Base-by-base conservation (phyloP, 176 grass and related monocot genomes). In the maize (Zea mays) region DNA sequence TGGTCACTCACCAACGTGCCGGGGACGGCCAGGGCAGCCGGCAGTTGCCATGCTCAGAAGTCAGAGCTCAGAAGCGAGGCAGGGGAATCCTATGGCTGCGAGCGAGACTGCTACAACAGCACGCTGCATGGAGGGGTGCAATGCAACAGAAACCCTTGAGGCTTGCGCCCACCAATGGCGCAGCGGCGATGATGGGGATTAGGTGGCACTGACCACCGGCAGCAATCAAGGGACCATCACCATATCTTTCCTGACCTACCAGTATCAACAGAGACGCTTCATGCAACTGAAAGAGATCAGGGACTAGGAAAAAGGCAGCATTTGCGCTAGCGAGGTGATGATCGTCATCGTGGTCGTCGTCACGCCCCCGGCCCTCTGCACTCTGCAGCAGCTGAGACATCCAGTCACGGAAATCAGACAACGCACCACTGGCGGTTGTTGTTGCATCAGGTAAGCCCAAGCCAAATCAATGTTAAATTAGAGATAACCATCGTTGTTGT, bases 401-500 rank as follows among this genome's bases (percentile, higher is more conserved):
- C 73, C 63, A 80, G 69, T 86, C 81, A 77, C 55, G 73, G 76
- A 85, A 71, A 71, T 76, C 82, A 84, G 86, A 88, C 78, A 71
- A 85, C 67, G 51, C 82, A 73, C 70, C 74, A 50, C 76, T 80
- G 62, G 65, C 27, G 27, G 81, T 72, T 78, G 76, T 62, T 58
- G 79, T 90, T 90, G 90, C 88, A 91, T 89, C 82, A 94, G 92
- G 67, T 27, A 70, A 27, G 27, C 27, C 27, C 71, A 73, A 69
- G 73, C 75, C 82, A 86, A 79, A 85, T 85, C 67, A 48, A 70
- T 49, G 83, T 86, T 86, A 89, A 92, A 83, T 89, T 88, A 80
- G 86, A 49, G 74, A 83, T 69, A 54, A 77, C 64, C 77, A 81
- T 60, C 59, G 85, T 68, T 78, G 85, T 69, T 83, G 80, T 72